Conservation (phyloP, 306 rosid genomes). For the Malus sieversii region DNA sequence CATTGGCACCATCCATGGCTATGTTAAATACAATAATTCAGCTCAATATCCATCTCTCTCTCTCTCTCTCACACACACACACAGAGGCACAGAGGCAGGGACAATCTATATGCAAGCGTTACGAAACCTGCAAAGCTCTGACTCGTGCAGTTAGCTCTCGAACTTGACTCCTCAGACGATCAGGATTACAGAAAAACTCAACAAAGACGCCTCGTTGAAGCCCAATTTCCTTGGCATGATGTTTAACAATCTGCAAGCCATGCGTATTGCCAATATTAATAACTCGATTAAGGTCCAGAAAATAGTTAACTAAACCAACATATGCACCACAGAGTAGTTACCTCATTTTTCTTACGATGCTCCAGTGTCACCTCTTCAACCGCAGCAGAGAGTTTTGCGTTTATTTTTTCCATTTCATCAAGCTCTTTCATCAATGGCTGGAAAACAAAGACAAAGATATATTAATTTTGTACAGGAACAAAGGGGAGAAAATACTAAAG, state of each 20-base stretch:
- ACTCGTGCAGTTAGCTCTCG: slow-evolving; percentile 76
- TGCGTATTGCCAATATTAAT: background rate
- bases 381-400: slow-evolving; percentile 76
- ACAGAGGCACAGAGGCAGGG: background rate
- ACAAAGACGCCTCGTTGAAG: slow-evolving; percentile 84
- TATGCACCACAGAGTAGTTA: slow-evolving; percentile 1
- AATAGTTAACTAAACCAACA: background rate
- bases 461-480: slow-evolving; percentile 15
- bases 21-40: no score
- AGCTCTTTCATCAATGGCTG: slow-evolving; percentile 98
- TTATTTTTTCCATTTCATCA: slow-evolving; percentile 95
- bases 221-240: slow-evolving; percentile 78
- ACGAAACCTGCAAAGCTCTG: slow-evolving; percentile 77
- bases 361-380: slow-evolving; percentile 95
- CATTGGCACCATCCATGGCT: background rate
- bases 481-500: background rate
- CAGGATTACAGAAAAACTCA: slow-evolving; percentile 95
- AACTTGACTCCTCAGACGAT: slow-evolving; percentile 74
- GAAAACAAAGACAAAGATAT: background rate
- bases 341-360: slow-evolving; percentile 95
- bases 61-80: background rate
- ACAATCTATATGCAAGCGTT: background rate
- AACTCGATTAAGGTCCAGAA: no score
- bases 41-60: background rate
- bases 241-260: slow-evolving; percentile 75